Percentiles rank a stretch among this genome's conserved stretches.
Evolutionary conservation across 768 basidiomycete species (phyloP).

Genomic region (Russula sp.): DNA sequence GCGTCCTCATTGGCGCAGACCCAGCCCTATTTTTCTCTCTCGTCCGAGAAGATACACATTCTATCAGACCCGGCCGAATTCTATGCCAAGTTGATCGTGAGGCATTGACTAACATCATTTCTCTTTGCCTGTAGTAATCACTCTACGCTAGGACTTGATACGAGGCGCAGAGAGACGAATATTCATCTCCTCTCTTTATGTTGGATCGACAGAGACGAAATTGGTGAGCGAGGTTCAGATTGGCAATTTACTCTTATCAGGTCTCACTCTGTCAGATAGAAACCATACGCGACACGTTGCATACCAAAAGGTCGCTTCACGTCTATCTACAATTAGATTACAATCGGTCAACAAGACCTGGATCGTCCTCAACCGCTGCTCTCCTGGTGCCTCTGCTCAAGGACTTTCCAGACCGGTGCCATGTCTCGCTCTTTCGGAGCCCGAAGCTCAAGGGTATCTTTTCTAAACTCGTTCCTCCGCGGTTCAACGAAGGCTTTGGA

Average conservation of each 20-base stretch:
- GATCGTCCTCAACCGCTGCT: conserved; percentile 60
- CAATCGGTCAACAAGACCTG: conserved; percentile 71
- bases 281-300: conserved; percentile 55
- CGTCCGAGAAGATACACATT: conserved; percentile 19
- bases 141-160: conserved; percentile 59
- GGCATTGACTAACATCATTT: background rate
- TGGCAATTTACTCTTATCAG: background rate
- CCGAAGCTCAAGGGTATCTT: conserved; percentile 75
- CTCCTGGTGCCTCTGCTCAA: conserved; percentile 66
- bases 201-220: conserved; percentile 71
- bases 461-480: conserved; percentile 73
- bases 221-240: conserved; percentile 49
- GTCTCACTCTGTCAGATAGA: conserved; percentile 48
- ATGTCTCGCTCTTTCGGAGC: conserved; percentile 79
- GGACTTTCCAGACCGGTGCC: conserved; percentile 66
- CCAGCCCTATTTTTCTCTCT: conserved; percentile 21
- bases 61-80: conserved; percentile 16
- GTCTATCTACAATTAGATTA: conserved; percentile 75
- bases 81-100: conserved; percentile 20
- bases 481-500: conserved; percentile 98
- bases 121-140: background rate
- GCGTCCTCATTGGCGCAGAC: conserved; percentile 19
- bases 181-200: conserved; percentile 86
- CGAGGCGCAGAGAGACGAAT: conserved; percentile 69
- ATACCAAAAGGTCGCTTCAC: conserved; percentile 51